Conservation (phyloP, 257 asterid genomes). For the Nicotiana knightiana region DNA sequence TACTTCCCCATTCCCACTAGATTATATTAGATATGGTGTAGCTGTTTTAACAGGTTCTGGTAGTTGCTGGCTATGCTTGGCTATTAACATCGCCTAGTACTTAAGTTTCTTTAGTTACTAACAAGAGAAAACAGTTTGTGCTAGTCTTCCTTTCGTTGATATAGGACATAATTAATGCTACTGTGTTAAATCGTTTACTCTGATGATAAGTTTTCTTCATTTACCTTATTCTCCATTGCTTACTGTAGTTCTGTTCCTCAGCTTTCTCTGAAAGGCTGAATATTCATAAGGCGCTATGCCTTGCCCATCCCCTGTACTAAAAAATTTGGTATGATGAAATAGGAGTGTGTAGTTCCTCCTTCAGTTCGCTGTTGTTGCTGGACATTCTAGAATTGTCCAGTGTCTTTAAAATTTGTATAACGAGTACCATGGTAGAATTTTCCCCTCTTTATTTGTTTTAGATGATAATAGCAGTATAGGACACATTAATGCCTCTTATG, state of each 20-base stretch:
- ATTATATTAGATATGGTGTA: neutral
- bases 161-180: neutral
- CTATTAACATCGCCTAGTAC: neutral
- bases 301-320: neutral
- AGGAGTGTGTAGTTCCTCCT: neutral
- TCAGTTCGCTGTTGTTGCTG: neutral
- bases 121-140: neutral
- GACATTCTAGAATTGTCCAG: neutral
- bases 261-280: neutral
- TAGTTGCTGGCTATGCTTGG: neutral
- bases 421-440: neutral
- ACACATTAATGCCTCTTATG: too few relatives aligned
- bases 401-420: neutral
- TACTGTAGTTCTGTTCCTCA: neutral
- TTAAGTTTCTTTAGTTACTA: neutral
- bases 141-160: neutral
- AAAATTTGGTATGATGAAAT: neutral
- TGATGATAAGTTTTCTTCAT: neutral
- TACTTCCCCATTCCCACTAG: neutral
- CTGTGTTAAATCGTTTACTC: neutral
- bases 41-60: neutral
- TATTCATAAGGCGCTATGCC: neutral
- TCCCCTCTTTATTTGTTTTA: too few relatives aligned
- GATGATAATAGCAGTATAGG: too few relatives aligned
- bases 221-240: neutral